Evolutionary conservation across 495 filamentous ascomycete genomes (phyloP), one percentile per base, ranked within the genome.

Genomic region (Neurospora cerealis): DNA sequence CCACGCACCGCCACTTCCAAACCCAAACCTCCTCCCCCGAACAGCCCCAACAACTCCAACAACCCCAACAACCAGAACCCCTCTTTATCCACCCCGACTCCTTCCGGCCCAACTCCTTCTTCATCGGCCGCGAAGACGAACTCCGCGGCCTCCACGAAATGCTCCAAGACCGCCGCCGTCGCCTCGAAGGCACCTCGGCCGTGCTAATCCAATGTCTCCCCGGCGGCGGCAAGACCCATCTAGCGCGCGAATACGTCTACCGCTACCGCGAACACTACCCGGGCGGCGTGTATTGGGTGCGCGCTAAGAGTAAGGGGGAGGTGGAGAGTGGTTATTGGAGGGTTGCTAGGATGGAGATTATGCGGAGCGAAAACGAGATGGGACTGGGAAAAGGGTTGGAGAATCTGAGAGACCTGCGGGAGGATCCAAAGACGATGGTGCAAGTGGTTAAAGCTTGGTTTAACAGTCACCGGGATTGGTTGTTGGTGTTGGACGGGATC

Each of bases 161-260:
- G 76, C 83, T 96, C 19, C 90, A 86, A 75, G 90, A 92, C 73
- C 83, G 85, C 15, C 90, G 88, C 75, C 86, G 86, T 75, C 84
- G 92, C 28, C 83, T 84, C 19, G 84, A 90, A 73, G 88, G 90
- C 9, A 89, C 90, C 3, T 89, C 88, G 69, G 90, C 89, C 17
- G 91, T 94, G 6, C 82, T 94, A 9, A 87, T 96, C 42, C 88
- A 89, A 74, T 90, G 90, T 66, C 87, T 92, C 39, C 89, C 93
- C n/a, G 93, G 93, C 17, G 89, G 89, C 1, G 93, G 93, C 28
- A 96, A 96, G 81, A 92, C 92, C 1, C 92, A 95, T 79, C 83
- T 95, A n/a, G 92, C 92, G 41, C 86, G 93, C 8, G 87, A 96
- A 80, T 96, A 95, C 76, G 91, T 94, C 70, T 93, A 92, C 71